Evolutionary conservation across 257 asterid species (phyloP), one percentile per base, ranked within the genome.

Genomic region (Forsythia suspensa): DNA sequence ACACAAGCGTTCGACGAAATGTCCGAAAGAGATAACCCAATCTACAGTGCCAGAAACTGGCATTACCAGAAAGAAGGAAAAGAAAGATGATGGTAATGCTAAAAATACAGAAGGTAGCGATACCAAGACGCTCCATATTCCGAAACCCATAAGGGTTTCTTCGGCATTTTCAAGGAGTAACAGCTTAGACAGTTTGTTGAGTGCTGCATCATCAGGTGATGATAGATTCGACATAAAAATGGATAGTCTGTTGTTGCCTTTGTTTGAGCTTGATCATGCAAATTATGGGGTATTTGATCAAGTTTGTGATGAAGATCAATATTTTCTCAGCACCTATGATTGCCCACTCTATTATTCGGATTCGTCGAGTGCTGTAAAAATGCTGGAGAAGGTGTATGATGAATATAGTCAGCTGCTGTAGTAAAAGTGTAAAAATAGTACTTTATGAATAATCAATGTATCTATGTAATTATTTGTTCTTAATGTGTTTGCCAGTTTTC

Each of bases 381-480:
- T 84, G 90, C 61, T 80, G 80, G 91, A 89, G 1, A 68, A 78
- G 66, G 89, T 90, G 46, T 90, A 90, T 71, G 86, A 92, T 74
- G 97, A 92, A 78, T 92, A 84, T 77, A 83, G 90, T 55, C 93
- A 82, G 77, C 90, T 90, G 67, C 89, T 91, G 16, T 79, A 52
- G 21, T 24, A 52, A 52, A 15, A 16, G 2, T 16, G 1, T 18
- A 52, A 52, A 7, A 0, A 9, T 43, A 12, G 51, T 43, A 43
- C 51, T 9, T 43, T 10, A 0, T 43, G 4, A 43, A 6, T 46
- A 46, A 46, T 44, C 12, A 2, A 9, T 43, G 48, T 43, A 9
- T 43, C 48, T 4, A 9, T 43, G 48, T 9, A 9, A 43, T 43
- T 41, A 9, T 43, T 2, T 43, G 48, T 43, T 43, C 48, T 43